Evolutionary conservation across 2,329 filamentous ascomycete genomes (phyloP), one percentile per base, ranked within the genome.

Genomic region (Microsporum ferrugineum): DNA sequence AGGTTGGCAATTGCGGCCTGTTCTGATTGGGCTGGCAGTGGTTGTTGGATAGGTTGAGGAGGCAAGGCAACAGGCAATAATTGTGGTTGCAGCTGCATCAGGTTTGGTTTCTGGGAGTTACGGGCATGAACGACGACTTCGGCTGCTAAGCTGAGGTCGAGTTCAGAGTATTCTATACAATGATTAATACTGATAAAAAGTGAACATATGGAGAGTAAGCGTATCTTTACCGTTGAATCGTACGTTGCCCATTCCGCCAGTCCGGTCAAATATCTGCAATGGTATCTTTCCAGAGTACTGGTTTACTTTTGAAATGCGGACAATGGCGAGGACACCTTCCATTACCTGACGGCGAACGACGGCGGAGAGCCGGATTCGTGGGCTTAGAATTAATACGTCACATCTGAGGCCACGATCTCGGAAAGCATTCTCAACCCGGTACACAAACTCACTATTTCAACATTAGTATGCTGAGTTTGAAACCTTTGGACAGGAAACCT

Each of bases 311-410:
- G 88, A 85, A 12, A 97, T 81, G 67, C 90, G 87, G 3, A 89
- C 85, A 12, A 96, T 88, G 6, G 88, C 92, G 58, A 89, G 82
- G 1, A 96, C 92, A 17, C 94, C 92, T 72, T 97, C 91, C 8
- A 91, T 77, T 41, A 95, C 88, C 71, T 96, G 90, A 59, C 88
- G 82, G 66, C 89, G 86, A 59, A 96, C 84, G n/a, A 96, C 85
- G 3, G 87, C 83, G 39, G 87, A 84, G 64, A 91, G 85, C 17
- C 88, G 83, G 53, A 95, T 84, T 27, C 88, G 84, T 34, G 89
- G 85, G 60, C 86, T 87, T 53, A 96, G 78, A 66, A 88, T 87
- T 75, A 96, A 86, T 23, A 91, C 85, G 68, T 95, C 88, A 12
- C 87, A 86, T 63, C 83, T 86, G 41, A 97, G 78, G 1, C 85